Percentiles rank a stretch among this genome's conserved stretches.
phyloP scores from a whole-genome alignment of 352 stramenopile species.

The Sclerospora graminicola region DNA sequence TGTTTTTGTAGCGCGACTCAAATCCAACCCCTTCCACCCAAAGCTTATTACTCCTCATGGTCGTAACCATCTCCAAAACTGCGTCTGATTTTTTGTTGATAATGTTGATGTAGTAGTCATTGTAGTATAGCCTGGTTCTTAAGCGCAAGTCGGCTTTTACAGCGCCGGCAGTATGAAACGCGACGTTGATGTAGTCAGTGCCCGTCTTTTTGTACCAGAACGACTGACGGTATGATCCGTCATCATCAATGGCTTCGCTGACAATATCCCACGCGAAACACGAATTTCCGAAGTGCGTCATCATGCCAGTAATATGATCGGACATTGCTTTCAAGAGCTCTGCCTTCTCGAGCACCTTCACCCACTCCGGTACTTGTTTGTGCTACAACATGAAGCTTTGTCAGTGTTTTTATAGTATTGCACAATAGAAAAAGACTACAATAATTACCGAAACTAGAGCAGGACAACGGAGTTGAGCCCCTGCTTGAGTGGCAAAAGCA shows the following conservation, averaged over 20 bases:
- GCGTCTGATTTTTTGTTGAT: constrained; percentile 26
- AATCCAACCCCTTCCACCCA: constrained; percentile 23
- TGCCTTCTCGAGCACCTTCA: constrained; percentile 19
- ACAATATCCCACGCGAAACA: constrained; percentile 20
- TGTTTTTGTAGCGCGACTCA: constrained; percentile 22
- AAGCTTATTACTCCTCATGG: constrained; percentile 8
- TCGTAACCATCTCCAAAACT: constrained; percentile 12
- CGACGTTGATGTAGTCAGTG: constrained; percentile 20
- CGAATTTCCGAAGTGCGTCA: constrained; percentile 24
- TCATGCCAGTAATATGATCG: constrained; percentile 25
- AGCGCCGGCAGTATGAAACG: constrained; percentile 21
- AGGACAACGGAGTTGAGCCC: constrained; percentile 18
- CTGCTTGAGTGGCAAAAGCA: constrained; percentile 16
- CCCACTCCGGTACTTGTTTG: constrained; percentile 23
- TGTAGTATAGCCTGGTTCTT: constrained; percentile 14
- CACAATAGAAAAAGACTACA: too few species aligned
- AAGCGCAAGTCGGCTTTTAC: constrained; percentile 20
- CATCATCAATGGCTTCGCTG: constrained; percentile 16
- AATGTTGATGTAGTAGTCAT: constrained; percentile 20
- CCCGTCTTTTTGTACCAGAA: constrained; percentile 31
- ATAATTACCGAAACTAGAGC: constrained; percentile 22
- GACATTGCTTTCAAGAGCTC: constrained; percentile 18
- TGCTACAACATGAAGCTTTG: constrained; percentile 12
- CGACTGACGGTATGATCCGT: constrained; percentile 21
- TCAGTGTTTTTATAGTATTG: too few species aligned